phyloP scores from a whole-genome alignment of 2,329 filamentous ascomycete genomes.

The Aspergillus tanneri region DNA sequence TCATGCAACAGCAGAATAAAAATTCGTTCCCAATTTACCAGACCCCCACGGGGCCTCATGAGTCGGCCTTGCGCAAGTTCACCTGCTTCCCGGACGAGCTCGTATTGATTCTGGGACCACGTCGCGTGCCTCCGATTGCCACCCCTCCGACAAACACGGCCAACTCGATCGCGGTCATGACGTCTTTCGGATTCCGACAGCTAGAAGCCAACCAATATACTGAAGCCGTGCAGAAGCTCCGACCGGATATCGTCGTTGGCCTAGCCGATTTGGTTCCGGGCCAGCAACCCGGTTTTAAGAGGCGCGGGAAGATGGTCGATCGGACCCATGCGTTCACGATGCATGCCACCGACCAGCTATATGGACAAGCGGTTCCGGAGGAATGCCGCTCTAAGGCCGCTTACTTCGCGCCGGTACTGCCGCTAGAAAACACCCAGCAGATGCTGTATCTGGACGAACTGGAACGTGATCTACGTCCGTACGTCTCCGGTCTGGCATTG shows the following conservation, averaged over 20 bases:
- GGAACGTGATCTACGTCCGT: constrained; percentile 58
- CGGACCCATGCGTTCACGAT: constrained; percentile 80
- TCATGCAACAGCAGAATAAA: constrained; percentile 51
- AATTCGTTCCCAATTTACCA: constrained; percentile 53
- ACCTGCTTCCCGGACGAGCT: constrained; percentile 66
- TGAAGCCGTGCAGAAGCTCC: constrained; percentile 61
- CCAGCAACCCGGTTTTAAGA: constrained; percentile 63
- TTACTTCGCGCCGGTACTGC: constrained; percentile 67
- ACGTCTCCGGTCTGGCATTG: constrained; percentile 69
- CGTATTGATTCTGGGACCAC: constrained; percentile 71
- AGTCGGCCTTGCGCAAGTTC: constrained; percentile 70
- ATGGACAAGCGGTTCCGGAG: constrained; percentile 32
- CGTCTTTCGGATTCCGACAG: constrained; percentile 78
- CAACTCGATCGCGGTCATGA: constrained; percentile 72
- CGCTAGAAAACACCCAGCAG: constrained; percentile 72
- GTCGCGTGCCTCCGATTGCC: constrained; percentile 72
- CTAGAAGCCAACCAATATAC: constrained; percentile 69
- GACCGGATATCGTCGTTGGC: constrained; percentile 77
- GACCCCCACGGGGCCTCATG: constrained; percentile 43
- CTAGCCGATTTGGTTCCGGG: constrained; percentile 71
- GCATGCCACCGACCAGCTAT: constrained; percentile 58
- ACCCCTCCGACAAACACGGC: constrained; percentile 69
- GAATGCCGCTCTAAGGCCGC: constrained; percentile 43
- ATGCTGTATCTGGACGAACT: constrained; percentile 76
- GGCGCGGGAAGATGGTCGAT: constrained; percentile 79